Base-by-base conservation (phyloP, 2,329 filamentous ascomycete species). In the Ilyonectria robusta region DNA sequence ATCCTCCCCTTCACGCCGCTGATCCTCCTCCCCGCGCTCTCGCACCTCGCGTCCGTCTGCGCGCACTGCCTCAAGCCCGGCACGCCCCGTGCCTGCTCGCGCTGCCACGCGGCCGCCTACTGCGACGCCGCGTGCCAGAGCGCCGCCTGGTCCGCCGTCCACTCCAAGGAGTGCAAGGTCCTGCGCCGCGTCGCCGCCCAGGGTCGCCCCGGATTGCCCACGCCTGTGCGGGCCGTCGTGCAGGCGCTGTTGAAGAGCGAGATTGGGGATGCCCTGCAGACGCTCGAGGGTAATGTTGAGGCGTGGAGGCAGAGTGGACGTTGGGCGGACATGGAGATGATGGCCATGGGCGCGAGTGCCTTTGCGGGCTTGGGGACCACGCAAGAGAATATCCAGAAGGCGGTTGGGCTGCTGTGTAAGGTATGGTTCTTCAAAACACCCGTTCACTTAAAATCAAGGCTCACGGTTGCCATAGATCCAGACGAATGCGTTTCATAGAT, bases 401-500 rank as follows among this genome's bases (percentile, higher is more conserved):
- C 86, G 8, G 75, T 84, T 23, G 83, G 84, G 61, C 71, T 88
- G 2, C 68, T 90, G 40, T 89, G 87, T 78, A 87, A 89, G 82
- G 87, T 88, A 72, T 61, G 78, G 13, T 11, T 2, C 8, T 6
- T n/a, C 2, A 44, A n/a, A 19, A 3, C 5, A 2, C 33, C n/a
- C 2, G 1, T 17, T 42, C 23, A 9, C 2, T 11, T 31, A 10
- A 21, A 26, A 17, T 10, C 9, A 31, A 17, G 23, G 31, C 64
- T 72, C 6, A 73, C 33, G 33, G 9, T 37, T 8, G 2, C 10
- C 1, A 21, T 64, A 91, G 88, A 84, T 90, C 65, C 84, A 89
- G 75, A 88, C 88, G 42, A 92, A 92, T 77, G 84, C 88, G 4
- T 91, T 91, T 75, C 87, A 88, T 72, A 81, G 87, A 59, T 81